These are phyloP conservation scores for Omphalotus guepiniiformis DNA, from an alignment of 768 basidiomycete species.

Conservation along the genomic window DNA sequence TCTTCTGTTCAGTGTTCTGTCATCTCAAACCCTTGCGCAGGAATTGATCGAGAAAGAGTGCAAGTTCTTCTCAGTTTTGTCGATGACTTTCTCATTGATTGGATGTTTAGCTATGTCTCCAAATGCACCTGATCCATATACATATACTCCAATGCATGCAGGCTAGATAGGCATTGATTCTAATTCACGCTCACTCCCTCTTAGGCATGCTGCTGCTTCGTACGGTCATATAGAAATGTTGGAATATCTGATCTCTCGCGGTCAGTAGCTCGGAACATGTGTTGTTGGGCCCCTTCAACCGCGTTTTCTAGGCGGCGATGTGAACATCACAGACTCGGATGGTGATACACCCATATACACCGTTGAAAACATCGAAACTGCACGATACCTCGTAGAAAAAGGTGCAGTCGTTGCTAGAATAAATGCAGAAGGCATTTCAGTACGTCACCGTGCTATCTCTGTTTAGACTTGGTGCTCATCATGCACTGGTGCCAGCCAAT, in stretches of 20 bases:
- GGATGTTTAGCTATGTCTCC: slow-evolving; percentile 52
- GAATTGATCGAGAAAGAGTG: slow-evolving; percentile 56
- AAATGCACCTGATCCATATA: slow-evolving; percentile 64
- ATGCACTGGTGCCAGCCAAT: slow-evolving; percentile 48
- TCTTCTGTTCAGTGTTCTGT: background rate
- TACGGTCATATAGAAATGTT: slow-evolving; percentile 79
- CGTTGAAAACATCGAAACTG: slow-evolving; percentile 77
- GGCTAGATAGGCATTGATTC: slow-evolving; percentile 10
- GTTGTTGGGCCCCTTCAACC: background rate
- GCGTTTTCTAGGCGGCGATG: slow-evolving; percentile 63
- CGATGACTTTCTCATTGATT: slow-evolving; percentile 26
- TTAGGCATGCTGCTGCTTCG: slow-evolving; percentile 90
- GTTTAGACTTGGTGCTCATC: slow-evolving; percentile 4
- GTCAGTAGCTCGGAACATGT: slow-evolving; percentile 26
- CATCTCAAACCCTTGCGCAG: slow-evolving; percentile 27
- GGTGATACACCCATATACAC: slow-evolving; percentile 92
- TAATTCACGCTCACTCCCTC: slow-evolving; percentile 14
- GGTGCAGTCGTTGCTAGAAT: slow-evolving; percentile 61
- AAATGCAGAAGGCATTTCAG: slow-evolving; percentile 75
- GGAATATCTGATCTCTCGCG: slow-evolving; percentile 71
- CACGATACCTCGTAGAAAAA: slow-evolving; percentile 71
- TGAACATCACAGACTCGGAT: slow-evolving; percentile 81
- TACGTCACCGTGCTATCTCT: slow-evolving; percentile 33
- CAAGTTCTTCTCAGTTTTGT: slow-evolving; percentile 31
- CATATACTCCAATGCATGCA: slow-evolving; percentile 78